Base-by-base conservation (phyloP, 139 green algal genomes). In the Eudorina sp. region DNA sequence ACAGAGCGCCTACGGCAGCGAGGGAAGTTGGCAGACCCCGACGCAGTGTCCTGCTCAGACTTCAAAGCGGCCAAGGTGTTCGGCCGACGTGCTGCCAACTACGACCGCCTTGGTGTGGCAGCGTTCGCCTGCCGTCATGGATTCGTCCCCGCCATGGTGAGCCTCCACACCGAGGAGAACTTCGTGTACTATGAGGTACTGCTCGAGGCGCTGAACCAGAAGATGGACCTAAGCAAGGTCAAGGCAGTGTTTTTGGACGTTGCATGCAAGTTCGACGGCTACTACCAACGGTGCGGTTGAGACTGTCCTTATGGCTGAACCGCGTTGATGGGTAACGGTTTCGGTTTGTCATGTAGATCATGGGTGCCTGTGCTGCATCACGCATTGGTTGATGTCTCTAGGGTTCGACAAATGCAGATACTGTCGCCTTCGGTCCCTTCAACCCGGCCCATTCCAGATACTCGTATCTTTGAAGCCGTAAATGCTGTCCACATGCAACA, bases 231-330 rank as follows among this genome's bases (percentile, higher is more conserved):
- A 31, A 7, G 31, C 29, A 16, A n/a, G 0, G 31, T 51, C 31
- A 76, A 51, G 38, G 68, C 38, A 16, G 38, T 76, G 5, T 76
- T 76, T 16, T 3, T 76, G 68, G 68, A 76, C 38, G 68, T 76
- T 14, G 68, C 68, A 8, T 76, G 68, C 68, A 76, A 76, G 38
- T 76, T 53, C 68, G 68, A 76, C 36, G 68, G 38, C 38, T 51
- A 53, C 68, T 76, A 31, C 18, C 23, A 68, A 13, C 51, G 16
- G 31, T 8, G 64, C 13, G 8, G 64, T 27, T 4, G 25, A 4
- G 64, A 2, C 8, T 40, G 64, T 74, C 8, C 43, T 27, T 21
- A 6, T 25, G 31, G 11, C 7, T 74, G 18, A 18, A 13, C 3
- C 9, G 3, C 11, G 34, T 8, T 46, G 31, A n/a, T n/a, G n/a